These are phyloP conservation scores for Coniochaeta prunicola DNA, from an alignment of 2,329 filamentous ascomycete species.

Conservation along the genomic window DNA sequence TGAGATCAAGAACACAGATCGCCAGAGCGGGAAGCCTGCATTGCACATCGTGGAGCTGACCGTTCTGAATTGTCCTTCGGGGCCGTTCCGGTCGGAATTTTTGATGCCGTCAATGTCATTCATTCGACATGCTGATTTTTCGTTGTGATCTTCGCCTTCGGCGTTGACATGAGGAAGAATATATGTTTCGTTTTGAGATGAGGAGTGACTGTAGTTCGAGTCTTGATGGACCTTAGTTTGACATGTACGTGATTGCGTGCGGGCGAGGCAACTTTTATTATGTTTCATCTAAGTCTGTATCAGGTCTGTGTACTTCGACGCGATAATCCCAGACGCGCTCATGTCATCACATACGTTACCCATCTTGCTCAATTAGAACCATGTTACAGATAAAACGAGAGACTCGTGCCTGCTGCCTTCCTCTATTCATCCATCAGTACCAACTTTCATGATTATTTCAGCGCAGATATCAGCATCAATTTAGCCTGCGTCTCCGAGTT, in stretches of 20 bases:
- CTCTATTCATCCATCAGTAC: neutral
- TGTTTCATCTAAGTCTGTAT: too few species aligned
- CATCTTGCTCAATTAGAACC: neutral
- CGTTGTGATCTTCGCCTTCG: neutral
- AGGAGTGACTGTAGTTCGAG: too few species aligned
- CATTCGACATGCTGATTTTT: neutral
- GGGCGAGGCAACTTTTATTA: too few species aligned
- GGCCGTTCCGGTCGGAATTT: neutral
- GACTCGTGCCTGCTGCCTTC: too few species aligned
- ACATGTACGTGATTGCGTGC: too few species aligned
- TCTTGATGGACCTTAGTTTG: too few species aligned
- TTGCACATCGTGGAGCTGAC: neutral
- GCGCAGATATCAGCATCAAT: neutral
- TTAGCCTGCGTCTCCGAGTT: neutral
- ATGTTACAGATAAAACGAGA: neutral
- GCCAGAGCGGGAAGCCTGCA: neutral
- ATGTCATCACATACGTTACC: too few species aligned
- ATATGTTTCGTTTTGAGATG: neutral
- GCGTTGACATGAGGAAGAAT: neutral
- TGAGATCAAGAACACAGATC: neutral
- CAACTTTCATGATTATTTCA: neutral
- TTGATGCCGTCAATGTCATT: neutral
- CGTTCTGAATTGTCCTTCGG: neutral
- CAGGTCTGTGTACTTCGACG: too few species aligned
- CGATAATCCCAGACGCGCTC: too few species aligned